Conservation (phyloP, 495 filamentous ascomycete genomes). For the Daldinia loculata region DNA sequence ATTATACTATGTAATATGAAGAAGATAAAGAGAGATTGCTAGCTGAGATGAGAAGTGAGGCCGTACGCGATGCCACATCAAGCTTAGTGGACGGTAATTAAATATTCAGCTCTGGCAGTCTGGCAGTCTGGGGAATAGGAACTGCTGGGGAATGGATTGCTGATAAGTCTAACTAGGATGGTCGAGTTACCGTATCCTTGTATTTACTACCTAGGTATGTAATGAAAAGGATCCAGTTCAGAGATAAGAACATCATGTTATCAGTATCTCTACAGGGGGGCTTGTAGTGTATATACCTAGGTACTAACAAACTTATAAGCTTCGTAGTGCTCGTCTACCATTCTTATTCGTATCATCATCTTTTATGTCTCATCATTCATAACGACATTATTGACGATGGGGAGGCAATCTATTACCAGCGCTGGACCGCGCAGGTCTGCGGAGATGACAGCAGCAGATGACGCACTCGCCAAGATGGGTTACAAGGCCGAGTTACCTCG, state of each 20-base stretch:
- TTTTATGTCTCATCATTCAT: slow-evolving; percentile 5
- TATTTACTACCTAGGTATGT: no score
- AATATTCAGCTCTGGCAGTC: slow-evolving; percentile 23
- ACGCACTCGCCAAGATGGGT: slow-evolving; percentile 68
- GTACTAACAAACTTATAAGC: neutral
- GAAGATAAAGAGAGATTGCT: slow-evolving; percentile 2
- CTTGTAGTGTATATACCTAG: slow-evolving; percentile 4
- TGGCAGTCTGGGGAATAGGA: slow-evolving; percentile 3
- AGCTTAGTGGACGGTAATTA: slow-evolving; percentile 26
- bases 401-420: slow-evolving; percentile 30
- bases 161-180: slow-evolving; percentile 29
- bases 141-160: neutral
- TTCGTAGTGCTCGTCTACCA: neutral
- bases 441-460: slow-evolving; percentile 50
- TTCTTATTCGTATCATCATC: neutral
- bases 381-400: slow-evolving; percentile 14
- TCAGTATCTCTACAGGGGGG: slow-evolving; percentile 22
- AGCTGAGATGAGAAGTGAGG: slow-evolving; percentile 8
- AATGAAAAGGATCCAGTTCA: slow-evolving; percentile 21
- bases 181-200: neutral
- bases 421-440: slow-evolving; percentile 24
- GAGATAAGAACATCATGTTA: slow-evolving; percentile 33
- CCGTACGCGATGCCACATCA: slow-evolving; percentile 23
- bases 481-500: slow-evolving; percentile 71
- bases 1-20: slow-evolving; percentile 4